Conservation (phyloP, 352 stramenopile species). For the Phytophthora sp. region DNA sequence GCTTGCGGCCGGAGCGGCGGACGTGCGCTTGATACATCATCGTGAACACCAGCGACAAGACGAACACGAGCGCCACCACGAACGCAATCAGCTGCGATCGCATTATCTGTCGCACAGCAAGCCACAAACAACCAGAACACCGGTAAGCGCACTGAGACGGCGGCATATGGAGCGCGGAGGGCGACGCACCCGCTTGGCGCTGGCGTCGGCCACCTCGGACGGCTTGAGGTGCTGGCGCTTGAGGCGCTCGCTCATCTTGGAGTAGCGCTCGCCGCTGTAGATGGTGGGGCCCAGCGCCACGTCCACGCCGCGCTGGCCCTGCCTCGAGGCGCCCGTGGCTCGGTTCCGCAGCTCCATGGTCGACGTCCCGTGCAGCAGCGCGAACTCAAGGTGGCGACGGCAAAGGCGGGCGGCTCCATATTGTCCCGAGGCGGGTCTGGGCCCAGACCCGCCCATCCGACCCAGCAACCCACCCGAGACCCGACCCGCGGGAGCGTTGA, state of each 20-base stretch:
- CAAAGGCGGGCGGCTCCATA: neutral
- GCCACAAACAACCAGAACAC: constrained; percentile 1
- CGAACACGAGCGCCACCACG: constrained; percentile 53
- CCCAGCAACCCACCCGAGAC: no score
- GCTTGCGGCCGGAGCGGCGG: constrained; percentile 29
- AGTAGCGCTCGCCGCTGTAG: constrained; percentile 83
- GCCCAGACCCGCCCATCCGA: neutral
- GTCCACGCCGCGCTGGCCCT: constrained; percentile 40
- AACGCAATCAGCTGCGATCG: constrained; percentile 67
- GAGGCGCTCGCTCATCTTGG: constrained; percentile 83
- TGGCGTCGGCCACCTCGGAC: constrained; percentile 45
- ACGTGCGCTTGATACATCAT: constrained; percentile 63
- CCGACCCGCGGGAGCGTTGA: constrained; percentile 4
- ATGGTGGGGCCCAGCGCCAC: constrained; percentile 78
- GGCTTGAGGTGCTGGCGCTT: constrained; percentile 71
- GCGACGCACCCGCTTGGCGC: constrained; percentile 42
- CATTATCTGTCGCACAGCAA: constrained; percentile 51
- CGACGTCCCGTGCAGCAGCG: neutral
- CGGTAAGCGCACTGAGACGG: constrained; percentile 1
- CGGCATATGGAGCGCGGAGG: neutral
- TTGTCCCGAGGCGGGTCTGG: neutral
- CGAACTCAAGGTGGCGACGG: constrained; percentile 11
- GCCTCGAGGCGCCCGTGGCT: constrained; percentile 35
- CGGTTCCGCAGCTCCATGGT: constrained; percentile 75
- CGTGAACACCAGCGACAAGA: constrained; percentile 59